Percentiles rank a stretch among this genome's conserved stretches.
Conservation (phyloP, 164 flowering plant genomes). For the Nymphaea colorata region DNA sequence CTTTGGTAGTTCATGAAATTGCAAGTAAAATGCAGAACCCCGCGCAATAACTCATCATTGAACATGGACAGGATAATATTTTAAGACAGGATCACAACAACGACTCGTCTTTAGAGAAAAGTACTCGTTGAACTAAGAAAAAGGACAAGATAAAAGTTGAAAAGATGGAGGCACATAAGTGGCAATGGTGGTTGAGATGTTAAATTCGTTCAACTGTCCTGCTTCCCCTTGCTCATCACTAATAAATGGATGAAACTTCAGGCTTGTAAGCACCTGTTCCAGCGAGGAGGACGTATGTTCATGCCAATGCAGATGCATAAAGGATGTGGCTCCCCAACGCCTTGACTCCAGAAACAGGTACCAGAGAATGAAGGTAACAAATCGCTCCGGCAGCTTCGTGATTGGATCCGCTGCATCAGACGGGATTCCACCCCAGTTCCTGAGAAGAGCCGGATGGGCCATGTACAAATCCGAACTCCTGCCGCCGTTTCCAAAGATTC, state of each 20-base stretch:
- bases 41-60: too few relatives aligned
- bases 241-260: conserved; percentile 7
- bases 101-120: too few relatives aligned
- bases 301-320: conserved; percentile 18
- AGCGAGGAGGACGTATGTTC: conserved; percentile 27
- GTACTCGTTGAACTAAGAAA: too few relatives aligned
- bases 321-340: conserved; percentile 23
- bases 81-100: too few relatives aligned
- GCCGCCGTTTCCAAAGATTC: not conserved
- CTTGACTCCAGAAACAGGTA: conserved; percentile 25
- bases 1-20: too few relatives aligned
- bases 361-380: conserved; percentile 27
- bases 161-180: too few relatives aligned
- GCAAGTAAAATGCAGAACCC: too few relatives aligned
- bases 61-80: too few relatives aligned
- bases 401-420: conserved; percentile 13
- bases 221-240: not conserved
- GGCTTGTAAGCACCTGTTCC: conserved; percentile 36
- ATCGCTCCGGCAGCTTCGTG: conserved; percentile 1
- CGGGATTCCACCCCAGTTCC: conserved; percentile 10
- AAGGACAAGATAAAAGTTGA: too few relatives aligned
- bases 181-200: too few relatives aligned
- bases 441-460: conserved; percentile 11
- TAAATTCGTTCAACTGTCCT: too few relatives aligned
- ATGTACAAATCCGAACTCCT: not conserved